Conservation (phyloP, 2,329 filamentous ascomycete genomes). For the Xylaria sp. region DNA sequence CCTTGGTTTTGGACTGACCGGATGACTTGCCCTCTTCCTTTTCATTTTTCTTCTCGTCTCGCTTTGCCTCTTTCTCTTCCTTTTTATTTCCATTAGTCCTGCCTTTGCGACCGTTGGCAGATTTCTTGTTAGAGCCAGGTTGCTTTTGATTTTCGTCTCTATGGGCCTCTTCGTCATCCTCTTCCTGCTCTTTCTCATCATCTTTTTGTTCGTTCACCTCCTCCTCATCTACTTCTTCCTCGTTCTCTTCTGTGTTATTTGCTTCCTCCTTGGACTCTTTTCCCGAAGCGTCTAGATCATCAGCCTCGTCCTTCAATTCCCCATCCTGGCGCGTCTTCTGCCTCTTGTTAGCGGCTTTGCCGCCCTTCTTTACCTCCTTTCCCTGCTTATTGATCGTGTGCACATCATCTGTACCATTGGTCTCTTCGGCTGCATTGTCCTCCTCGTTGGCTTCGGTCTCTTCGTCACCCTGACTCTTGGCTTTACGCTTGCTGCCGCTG, state of each 20-base stretch:
- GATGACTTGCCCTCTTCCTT: constrained; percentile 22
- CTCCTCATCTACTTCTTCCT: constrained; percentile 40
- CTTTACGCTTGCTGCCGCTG: constrained; percentile 39
- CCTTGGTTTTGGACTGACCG: constrained; percentile 31
- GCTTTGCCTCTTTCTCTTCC: not conserved
- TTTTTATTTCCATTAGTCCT: constrained; percentile 10
- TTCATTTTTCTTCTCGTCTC: not conserved
- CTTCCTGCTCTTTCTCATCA: not conserved
- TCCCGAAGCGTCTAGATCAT: constrained; percentile 29
- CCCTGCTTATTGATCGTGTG: constrained; percentile 39
- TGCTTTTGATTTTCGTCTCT: constrained; percentile 33
- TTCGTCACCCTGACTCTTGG: constrained; percentile 20
- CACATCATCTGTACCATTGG: constrained; percentile 18
- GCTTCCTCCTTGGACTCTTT: constrained; percentile 40
- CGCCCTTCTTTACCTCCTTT: constrained; percentile 45
- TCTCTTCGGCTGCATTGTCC: constrained; percentile 10
- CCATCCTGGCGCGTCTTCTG: constrained; percentile 44
- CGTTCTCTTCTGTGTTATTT: not conserved
- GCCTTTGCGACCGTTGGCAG: constrained; percentile 18
- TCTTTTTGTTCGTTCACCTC: constrained; percentile 14
- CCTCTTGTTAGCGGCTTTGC: constrained; percentile 47
- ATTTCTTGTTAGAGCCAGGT: constrained; percentile 19
- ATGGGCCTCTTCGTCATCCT: constrained; percentile 40
- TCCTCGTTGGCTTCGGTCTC: constrained; percentile 18
- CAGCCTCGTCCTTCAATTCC: constrained; percentile 39